Conservation (phyloP, 2,329 filamentous ascomycete species). For the Knufia fluminis region DNA sequence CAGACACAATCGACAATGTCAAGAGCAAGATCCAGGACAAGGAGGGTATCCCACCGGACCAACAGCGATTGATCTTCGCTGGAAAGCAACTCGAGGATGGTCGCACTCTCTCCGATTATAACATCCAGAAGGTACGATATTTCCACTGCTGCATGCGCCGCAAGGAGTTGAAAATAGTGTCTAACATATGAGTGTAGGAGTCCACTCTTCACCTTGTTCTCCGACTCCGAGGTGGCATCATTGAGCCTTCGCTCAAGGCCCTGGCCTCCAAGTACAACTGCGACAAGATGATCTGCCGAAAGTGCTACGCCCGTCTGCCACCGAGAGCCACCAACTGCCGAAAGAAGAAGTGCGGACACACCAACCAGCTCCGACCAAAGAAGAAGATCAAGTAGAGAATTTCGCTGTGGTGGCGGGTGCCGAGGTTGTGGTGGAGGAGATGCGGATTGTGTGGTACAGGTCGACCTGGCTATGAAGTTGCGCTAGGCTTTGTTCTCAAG, state of each 20-base stretch:
- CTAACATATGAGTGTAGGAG: slow-evolving; percentile 50
- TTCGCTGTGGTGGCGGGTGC: slow-evolving; percentile 27
- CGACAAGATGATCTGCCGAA: slow-evolving; percentile 99
- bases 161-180: slow-evolving; percentile 12
- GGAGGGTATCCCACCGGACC: slow-evolving; percentile 96
- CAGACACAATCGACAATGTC: slow-evolving; percentile 99
- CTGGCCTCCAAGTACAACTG: slow-evolving; percentile 99
- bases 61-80: slow-evolving; percentile 97
- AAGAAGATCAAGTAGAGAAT: slow-evolving; percentile 95
- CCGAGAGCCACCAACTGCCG: slow-evolving; percentile 99
- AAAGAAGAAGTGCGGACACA: slow-evolving; percentile 99
- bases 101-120: slow-evolving; percentile 94
- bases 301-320: slow-evolving; percentile 99
- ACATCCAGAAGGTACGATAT: slow-evolving; percentile 86
- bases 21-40: slow-evolving; percentile 99
- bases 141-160: not conserved
- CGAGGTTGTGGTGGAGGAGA: slow-evolving; percentile 19
- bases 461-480: not conserved
- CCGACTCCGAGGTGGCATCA: slow-evolving; percentile 98
- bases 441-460: not conserved
- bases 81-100: slow-evolving; percentile 99
- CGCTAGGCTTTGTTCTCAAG: not conserved
- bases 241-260: slow-evolving; percentile 97
- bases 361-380: slow-evolving; percentile 99
- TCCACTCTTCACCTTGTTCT: slow-evolving; percentile 97